Evolutionary conservation across 2,329 filamentous ascomycete genomes (phyloP), one percentile per base, ranked within the genome.

Genomic region (Cladorrhinum sp.): DNA sequence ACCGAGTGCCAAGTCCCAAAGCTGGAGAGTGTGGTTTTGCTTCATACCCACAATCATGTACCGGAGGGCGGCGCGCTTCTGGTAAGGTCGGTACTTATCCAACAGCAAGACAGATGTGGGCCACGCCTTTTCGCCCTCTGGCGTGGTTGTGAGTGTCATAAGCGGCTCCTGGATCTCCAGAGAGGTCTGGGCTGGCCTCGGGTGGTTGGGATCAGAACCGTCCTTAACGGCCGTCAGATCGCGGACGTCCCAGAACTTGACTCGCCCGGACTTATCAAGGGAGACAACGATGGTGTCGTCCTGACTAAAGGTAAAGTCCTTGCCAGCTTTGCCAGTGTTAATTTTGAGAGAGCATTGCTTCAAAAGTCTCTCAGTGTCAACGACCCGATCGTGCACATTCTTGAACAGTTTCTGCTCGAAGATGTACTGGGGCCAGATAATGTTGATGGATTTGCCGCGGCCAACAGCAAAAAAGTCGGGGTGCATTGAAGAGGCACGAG

Each of bases 31-130:
- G 78, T 99, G 95, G 76, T 99, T 99, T 76, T 99, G 95, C 79
- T 98, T 97, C 85, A 98, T 92, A 69, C 95, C 95, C 64, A 99
- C 91, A 73, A 99, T 88, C 79, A 99, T 89, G 78, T 99, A 99
- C 63, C 95, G 87, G 64, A 97, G 82, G 52, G 96, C 93, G 71
- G 90, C 89, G 62, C 90, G 89, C 78, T 95, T 96, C 77, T 88
- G 85, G 76, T 96, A 97, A 50, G 95, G 92, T 64, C 93, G 90
- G 76, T 93, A 87, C 81, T 98, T 99, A 78, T 99, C 95, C 68
- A 99, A 87, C 75, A 99, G 89, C 73, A 96, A 84, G 61, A 99
- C 91, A 23, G 95, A 98, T 2, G 93, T 98, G 6, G 96, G 93
- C 88, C 93, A 97, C 3, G 93, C 93, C 79, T 98, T 97, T 74